Conservation (phyloP, 2,329 filamentous ascomycete species). For the Colletotrichum euphorbiae region DNA sequence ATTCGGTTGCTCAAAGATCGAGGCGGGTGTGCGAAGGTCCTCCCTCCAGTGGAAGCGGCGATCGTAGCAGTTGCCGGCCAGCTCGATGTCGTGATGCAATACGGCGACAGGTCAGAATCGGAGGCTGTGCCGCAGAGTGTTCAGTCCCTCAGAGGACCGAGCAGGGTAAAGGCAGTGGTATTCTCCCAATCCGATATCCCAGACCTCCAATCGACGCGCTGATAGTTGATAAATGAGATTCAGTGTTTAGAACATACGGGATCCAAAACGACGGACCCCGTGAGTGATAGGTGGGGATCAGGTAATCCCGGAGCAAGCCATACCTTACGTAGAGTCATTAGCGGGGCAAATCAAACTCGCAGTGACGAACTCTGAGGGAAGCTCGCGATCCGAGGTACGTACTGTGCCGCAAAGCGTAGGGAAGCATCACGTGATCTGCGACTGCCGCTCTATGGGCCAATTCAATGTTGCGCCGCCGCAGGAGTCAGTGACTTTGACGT, state of each 20-base stretch:
- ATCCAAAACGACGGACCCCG: slow-evolving; percentile 53
- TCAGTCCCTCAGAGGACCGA: background rate
- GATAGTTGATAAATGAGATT: slow-evolving; percentile 17
- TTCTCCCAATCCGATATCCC: slow-evolving; percentile 6
- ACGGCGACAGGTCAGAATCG: background rate
- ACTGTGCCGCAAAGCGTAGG: background rate
- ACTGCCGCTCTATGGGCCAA: slow-evolving; percentile 42
- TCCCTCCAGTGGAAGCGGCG: slow-evolving; percentile 18
- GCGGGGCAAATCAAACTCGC: slow-evolving; percentile 49
- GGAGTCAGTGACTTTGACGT: background rate
- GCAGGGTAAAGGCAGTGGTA: background rate
- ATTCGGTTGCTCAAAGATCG: slow-evolving; percentile 34
- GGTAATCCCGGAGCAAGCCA: slow-evolving; percentile 47
- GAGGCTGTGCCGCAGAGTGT: background rate
- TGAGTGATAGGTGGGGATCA: slow-evolving; percentile 48
- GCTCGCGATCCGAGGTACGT: slow-evolving; percentile 31
- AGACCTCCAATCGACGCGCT: background rate
- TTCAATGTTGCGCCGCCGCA: background rate
- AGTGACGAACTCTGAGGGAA: slow-evolving; percentile 45
- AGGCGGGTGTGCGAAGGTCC: slow-evolving; percentile 1
- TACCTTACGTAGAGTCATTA: slow-evolving; percentile 45
- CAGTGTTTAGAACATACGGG: slow-evolving; percentile 43
- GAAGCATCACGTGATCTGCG: slow-evolving; percentile 6
- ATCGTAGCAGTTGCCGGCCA: background rate
- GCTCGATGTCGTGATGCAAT: slow-evolving; percentile 31